Percentiles rank a stretch among this genome's conserved stretches.
phyloP scores from a whole-genome alignment of 768 basidiomycete species.

The Gymnopilus junonius region DNA sequence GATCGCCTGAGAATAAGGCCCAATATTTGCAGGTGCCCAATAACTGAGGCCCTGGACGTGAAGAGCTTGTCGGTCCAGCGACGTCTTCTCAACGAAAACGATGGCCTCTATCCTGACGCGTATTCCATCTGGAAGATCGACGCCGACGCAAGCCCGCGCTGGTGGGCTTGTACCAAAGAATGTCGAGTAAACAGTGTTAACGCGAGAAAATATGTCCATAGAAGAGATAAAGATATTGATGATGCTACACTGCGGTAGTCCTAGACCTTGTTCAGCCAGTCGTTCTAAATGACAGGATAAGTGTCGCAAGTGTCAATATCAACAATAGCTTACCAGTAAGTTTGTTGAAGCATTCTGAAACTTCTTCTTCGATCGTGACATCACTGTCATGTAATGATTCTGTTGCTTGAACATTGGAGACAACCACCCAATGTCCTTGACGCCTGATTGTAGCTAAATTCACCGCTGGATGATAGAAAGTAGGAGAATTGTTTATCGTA shows the following conservation, averaged over 20 bases:
- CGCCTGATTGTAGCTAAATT: slow-evolving; percentile 25
- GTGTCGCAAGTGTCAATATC: neutral
- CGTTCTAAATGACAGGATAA: slow-evolving; percentile 41
- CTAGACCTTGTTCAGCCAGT: slow-evolving; percentile 52
- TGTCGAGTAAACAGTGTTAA: slow-evolving; percentile 79
- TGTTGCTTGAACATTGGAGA: slow-evolving; percentile 57
- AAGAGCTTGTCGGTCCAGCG: slow-evolving; percentile 64
- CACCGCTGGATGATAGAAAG: slow-evolving; percentile 7
- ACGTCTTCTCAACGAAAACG: slow-evolving; percentile 56
- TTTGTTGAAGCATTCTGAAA: slow-evolving; percentile 65
- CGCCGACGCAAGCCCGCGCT: slow-evolving; percentile 91
- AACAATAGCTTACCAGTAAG: slow-evolving; percentile 57
- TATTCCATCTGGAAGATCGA: slow-evolving; percentile 61
- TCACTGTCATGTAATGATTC: slow-evolving; percentile 14
- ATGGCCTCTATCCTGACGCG: slow-evolving; percentile 78
- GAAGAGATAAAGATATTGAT: slow-evolving; percentile 85
- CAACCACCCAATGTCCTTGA: slow-evolving; percentile 68
- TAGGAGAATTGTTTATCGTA: too few relatives aligned
- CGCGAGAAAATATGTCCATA: slow-evolving; percentile 76
- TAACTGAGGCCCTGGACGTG: slow-evolving; percentile 97
- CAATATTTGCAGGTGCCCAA: slow-evolving; percentile 99
- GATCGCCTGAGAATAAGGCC: slow-evolving; percentile 96
- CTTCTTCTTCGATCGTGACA: slow-evolving; percentile 69
- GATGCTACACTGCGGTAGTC: slow-evolving; percentile 65
- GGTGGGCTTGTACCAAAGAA: slow-evolving; percentile 94